phyloP scores from a whole-genome alignment of 768 basidiomycete genomes.

The Lactarius indigo region DNA sequence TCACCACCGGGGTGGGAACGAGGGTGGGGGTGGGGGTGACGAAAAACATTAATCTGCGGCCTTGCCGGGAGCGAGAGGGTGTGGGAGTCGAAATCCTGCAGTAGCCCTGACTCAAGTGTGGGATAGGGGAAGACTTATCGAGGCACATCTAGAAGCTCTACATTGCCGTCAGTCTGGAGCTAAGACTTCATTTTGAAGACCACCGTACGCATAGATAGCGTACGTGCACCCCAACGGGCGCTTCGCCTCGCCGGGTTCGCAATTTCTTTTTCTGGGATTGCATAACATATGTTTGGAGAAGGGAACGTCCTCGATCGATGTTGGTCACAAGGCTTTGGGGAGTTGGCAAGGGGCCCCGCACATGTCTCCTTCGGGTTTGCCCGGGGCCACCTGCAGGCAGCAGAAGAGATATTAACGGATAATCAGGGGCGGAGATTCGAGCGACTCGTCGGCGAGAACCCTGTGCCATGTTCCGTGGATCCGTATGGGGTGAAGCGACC shows the following conservation, averaged over 20 bases:
- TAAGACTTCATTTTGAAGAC: background rate
- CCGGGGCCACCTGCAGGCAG: slow-evolving; percentile 10
- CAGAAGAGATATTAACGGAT: background rate
- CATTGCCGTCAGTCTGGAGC: background rate
- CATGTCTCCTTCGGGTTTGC: slow-evolving; percentile 13
- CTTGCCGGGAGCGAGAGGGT: background rate
- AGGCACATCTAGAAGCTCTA: slow-evolving; percentile 20
- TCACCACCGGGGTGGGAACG: background rate
- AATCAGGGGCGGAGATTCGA: background rate
- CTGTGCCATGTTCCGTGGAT: slow-evolving; percentile 6
- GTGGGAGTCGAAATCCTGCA: background rate
- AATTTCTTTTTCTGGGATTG: slow-evolving; percentile 7
- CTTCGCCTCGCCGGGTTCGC: background rate
- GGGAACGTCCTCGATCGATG: slow-evolving; percentile 14
- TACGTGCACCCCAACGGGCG: background rate
- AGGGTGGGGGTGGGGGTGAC: background rate
- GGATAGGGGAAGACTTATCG: slow-evolving; percentile 22
- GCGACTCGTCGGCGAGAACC: background rate
- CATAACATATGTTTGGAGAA: slow-evolving; percentile 1
- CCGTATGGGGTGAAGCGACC: background rate
- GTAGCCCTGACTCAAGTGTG: background rate
- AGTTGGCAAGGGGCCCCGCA: slow-evolving; percentile 3
- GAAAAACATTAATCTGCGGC: slow-evolving; percentile 2
- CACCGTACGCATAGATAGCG: background rate
- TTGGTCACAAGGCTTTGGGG: slow-evolving; percentile 15